Conservation (phyloP, 2,329 filamentous ascomycete genomes). For the Paecilomyces niveus region DNA sequence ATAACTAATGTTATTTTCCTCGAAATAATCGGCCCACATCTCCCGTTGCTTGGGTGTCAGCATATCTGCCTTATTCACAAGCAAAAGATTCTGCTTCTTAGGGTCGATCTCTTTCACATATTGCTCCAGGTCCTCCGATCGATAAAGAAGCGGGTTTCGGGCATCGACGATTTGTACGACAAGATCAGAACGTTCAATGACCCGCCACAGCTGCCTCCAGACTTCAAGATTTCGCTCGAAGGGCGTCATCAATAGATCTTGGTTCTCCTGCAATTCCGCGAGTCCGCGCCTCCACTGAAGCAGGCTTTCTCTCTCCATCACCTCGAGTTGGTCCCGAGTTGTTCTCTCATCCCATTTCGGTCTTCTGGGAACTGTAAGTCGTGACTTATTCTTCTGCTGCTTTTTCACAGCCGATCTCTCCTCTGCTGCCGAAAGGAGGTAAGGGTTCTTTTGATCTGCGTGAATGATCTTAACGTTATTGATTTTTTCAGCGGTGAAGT, state of each 20-base stretch:
- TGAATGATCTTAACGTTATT: constrained; percentile 99
- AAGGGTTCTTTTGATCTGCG: constrained; percentile 91
- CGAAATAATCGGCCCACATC: constrained; percentile 82
- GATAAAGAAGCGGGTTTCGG: constrained; percentile 85
- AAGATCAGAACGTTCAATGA: constrained; percentile 92
- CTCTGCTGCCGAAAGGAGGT: constrained; percentile 76
- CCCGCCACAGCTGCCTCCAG: constrained; percentile 95
- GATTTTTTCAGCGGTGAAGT: constrained; percentile 98
- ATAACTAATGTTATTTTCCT: constrained; percentile 73
- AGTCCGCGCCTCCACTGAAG: constrained; percentile 83
- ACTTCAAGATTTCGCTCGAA: constrained; percentile 97
- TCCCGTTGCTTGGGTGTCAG: constrained; percentile 80
- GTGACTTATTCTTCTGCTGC: constrained; percentile 70
- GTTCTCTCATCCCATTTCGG: constrained; percentile 84
- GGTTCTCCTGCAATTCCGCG: constrained; percentile 86
- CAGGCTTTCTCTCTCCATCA: constrained; percentile 69
- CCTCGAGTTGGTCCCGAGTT: constrained; percentile 74
- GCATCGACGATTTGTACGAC: constrained; percentile 98
- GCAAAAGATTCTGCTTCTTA: constrained; percentile 79
- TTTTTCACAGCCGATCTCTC: constrained; percentile 72
- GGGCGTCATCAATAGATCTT: constrained; percentile 92
- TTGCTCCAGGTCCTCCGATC: constrained; percentile 83
- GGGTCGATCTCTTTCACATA: constrained; percentile 91
- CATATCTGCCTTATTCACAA: constrained; percentile 99
- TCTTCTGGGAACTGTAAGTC: constrained; percentile 81